Percentiles rank a stretch among this genome's conserved stretches.
phyloP scores from a whole-genome alignment of 176 grass and related monocot genomes.

The Aegilops bicornis region DNA sequence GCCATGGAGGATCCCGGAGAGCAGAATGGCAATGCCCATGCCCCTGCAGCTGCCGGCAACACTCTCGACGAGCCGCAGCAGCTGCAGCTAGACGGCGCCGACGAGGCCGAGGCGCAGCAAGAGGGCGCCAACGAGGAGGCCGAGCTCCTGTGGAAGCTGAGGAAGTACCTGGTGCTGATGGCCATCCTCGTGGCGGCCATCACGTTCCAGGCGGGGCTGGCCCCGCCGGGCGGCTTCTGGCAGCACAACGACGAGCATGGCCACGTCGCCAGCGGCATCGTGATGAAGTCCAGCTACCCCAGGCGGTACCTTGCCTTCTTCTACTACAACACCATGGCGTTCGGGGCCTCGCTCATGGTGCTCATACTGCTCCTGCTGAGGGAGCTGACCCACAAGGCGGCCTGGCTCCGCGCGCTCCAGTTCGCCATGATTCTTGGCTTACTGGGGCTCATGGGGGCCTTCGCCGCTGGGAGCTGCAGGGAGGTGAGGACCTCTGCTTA shows the following conservation, averaged over 20 bases:
- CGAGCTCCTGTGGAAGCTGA: slow-evolving; percentile 51
- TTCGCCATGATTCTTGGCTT: slow-evolving; percentile 34
- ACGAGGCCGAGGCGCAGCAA: not conserved
- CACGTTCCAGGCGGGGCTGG: slow-evolving; percentile 47
- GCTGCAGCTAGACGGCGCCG: not conserved
- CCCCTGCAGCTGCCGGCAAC: not conserved
- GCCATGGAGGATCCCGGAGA: slow-evolving; percentile 12
- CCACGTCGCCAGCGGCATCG: slow-evolving; percentile 31
- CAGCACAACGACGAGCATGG: slow-evolving; percentile 1
- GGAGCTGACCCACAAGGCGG: slow-evolving; percentile 16
- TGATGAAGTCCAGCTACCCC: slow-evolving; percentile 32
- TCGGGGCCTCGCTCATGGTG: slow-evolving; percentile 40
- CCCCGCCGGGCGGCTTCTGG: slow-evolving; percentile 58
- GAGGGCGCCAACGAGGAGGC: not conserved
- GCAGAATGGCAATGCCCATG: slow-evolving; percentile 1
- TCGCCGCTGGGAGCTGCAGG: slow-evolving; percentile 51
- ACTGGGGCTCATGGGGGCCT: slow-evolving; percentile 54
- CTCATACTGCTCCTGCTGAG: slow-evolving; percentile 33
- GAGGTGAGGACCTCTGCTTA: slow-evolving; percentile 41
- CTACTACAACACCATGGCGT: slow-evolving; percentile 46
- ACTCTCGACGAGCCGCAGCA: not conserved
- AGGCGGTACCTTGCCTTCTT: slow-evolving; percentile 41
- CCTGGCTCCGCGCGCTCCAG: slow-evolving; percentile 50
- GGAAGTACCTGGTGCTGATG: slow-evolving; percentile 54
- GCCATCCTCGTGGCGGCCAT: slow-evolving; percentile 51